Evolutionary conservation across 495 filamentous ascomycete genomes (phyloP), one percentile per base, ranked within the genome.

Genomic region (Tuber calosporum): DNA sequence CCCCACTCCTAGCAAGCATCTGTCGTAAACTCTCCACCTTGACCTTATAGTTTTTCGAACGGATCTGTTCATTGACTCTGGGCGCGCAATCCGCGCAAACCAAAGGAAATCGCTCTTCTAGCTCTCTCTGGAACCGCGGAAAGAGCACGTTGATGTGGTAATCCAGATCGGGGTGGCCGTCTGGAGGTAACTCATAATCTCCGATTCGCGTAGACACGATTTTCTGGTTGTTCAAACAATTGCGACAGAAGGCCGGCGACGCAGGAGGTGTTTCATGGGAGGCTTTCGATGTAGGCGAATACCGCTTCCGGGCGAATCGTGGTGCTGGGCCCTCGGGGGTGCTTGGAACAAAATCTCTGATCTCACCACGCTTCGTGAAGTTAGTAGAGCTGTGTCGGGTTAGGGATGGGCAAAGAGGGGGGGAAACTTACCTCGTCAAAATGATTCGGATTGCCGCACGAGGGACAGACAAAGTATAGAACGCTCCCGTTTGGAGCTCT

Each of bases 81-180:
- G 79, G 79, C 20, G 73, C 73, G 22, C 79, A 80, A 17, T 74
- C 67, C 0, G 71, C 67, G 26, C 79, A 80, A 30, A 80, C 74
- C 9, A 72, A 72, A 0, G 79, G 79, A 70, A 70, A 80, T 17
- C 74, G 74, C 41, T 73, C 74, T 36, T 80, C 79, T 11, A 80
- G 72, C 40, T 77, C 74, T 19, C 43, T 68, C 8, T 48, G 75
- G 34, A 73, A 73, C 38, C 70, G 48, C 0, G 79, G 79, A 39
- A 73, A 80, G 19, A 74, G 71, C 4, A 72, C 58, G 45, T 73
- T 77, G 36, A 77, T 69, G 53, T 74, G 71, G 34, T 80, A 66
- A n/a, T 79, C 72, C 69, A 80, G 79, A 69, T 80, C 79, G 0
- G 79, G 79, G 36, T 80, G 79, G 78, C 73, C 74, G 39, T 80